phyloP scores from a whole-genome alignment of 2,329 filamentous ascomycete genomes.

The Apiospora saccharicola region DNA sequence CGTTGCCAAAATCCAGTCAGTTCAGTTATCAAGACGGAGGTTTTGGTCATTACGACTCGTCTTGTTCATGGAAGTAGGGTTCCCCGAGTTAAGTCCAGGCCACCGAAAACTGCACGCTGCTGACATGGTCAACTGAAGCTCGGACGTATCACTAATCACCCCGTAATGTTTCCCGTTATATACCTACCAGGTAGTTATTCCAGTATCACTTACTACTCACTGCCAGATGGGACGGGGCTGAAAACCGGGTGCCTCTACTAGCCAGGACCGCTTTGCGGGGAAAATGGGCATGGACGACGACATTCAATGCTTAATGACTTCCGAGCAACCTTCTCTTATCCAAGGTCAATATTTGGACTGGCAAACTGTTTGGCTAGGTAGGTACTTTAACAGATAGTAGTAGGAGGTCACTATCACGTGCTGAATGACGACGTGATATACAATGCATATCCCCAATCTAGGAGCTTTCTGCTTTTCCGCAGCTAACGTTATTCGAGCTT shows the following conservation, averaged over 20 bases:
- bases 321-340: too few relatives aligned
- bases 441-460: background rate
- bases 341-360: too few relatives aligned
- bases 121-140: constrained; percentile 16
- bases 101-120: constrained; percentile 1
- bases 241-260: background rate
- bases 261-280: background rate
- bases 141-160: constrained; percentile 12
- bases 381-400: background rate
- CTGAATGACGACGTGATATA: background rate
- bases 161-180: background rate
- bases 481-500: background rate
- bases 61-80: background rate
- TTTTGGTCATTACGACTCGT: background rate
- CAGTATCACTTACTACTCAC: background rate
- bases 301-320: background rate
- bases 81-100: constrained; percentile 18
- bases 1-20: background rate
- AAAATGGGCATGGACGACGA: background rate
- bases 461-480: background rate
- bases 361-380: background rate
- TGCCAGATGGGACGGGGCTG: background rate
- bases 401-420: background rate
- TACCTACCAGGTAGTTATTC: too few relatives aligned
- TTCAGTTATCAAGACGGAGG: background rate